These are phyloP conservation scores for Suillus luteus DNA, from an alignment of 768 basidiomycete genomes.

Conservation along the genomic window DNA sequence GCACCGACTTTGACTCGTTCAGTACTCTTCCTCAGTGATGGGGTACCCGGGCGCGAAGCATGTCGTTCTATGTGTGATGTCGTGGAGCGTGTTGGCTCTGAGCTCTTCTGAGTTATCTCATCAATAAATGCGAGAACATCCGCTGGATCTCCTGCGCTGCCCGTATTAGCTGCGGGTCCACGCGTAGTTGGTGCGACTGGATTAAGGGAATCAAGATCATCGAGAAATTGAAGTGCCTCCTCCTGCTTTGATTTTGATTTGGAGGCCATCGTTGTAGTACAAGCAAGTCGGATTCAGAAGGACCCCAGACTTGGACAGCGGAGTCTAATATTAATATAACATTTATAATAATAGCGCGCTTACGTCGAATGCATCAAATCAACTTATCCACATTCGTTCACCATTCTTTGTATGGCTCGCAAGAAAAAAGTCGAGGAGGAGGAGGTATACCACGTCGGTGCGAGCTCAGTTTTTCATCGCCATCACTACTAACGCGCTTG, in stretches of 20 bases:
- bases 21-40: slow-evolving; percentile 71
- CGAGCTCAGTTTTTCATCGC: slow-evolving; percentile 15
- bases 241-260: slow-evolving; percentile 77
- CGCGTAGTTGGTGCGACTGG: slow-evolving; percentile 34
- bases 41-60: slow-evolving; percentile 67
- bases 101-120: slow-evolving; percentile 91
- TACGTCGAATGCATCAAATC: slow-evolving; percentile 2
- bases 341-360: neutral
- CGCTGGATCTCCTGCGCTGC: slow-evolving; percentile 65
- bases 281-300: neutral
- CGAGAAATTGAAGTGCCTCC: slow-evolving; percentile 91
- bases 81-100: slow-evolving; percentile 68
- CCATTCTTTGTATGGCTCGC: slow-evolving; percentile 23
- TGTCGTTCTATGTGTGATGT: slow-evolving; percentile 57
- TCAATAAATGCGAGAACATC: slow-evolving; percentile 93
- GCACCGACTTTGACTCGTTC: slow-evolving; percentile 72
- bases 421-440: slow-evolving; percentile 35
- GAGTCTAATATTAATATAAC: neutral
- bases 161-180: slow-evolving; percentile 25
- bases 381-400: neutral
- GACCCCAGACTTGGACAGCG: slow-evolving; percentile 4
- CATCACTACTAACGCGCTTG: neutral
- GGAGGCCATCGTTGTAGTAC: slow-evolving; percentile 32
- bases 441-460: slow-evolving; percentile 53
- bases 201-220: slow-evolving; percentile 87